These are phyloP conservation scores for Gossypium davidsonii DNA, from an alignment of 441 rosid genomes.

Conservation along the genomic window DNA sequence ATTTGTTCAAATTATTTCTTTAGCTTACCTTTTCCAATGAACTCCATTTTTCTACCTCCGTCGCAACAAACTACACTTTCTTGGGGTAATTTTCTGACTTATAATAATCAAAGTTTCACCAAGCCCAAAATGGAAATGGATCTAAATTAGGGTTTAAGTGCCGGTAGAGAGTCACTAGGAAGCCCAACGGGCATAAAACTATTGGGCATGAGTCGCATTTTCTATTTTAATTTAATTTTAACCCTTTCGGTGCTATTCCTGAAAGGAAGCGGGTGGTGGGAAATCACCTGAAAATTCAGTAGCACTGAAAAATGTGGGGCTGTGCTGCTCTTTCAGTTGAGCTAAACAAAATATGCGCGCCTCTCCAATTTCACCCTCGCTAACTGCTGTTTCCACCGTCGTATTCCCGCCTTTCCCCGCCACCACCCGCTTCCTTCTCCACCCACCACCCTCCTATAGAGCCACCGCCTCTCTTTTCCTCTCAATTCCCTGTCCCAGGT, in stretches of 20 bases:
- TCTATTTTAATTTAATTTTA: background rate
- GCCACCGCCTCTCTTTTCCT: background rate
- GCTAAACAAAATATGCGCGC: constrained; percentile 10
- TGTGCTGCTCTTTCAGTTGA: background rate
- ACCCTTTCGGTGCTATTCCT: background rate
- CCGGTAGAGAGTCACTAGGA: background rate
- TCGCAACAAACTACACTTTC: too few relatives aligned
- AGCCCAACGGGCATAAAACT: background rate
- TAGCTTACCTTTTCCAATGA: too few relatives aligned
- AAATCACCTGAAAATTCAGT: background rate
- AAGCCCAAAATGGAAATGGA: background rate
- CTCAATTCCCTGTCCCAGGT: background rate
- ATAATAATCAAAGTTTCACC: too few relatives aligned
- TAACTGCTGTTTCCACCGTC: background rate
- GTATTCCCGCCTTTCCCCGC: background rate
- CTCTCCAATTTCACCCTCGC: background rate
- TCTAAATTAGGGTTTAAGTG: background rate
- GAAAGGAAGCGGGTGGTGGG: background rate
- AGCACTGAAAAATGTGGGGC: constrained; percentile 11
- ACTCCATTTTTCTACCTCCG: too few relatives aligned
- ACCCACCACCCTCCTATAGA: background rate
- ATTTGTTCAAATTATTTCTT: too few relatives aligned
- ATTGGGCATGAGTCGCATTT: background rate
- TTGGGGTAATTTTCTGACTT: too few relatives aligned
- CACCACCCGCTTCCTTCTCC: background rate